Base-by-base conservation (phyloP, 1,284 basidiomycete species). In the Coniferiporia weirii region DNA sequence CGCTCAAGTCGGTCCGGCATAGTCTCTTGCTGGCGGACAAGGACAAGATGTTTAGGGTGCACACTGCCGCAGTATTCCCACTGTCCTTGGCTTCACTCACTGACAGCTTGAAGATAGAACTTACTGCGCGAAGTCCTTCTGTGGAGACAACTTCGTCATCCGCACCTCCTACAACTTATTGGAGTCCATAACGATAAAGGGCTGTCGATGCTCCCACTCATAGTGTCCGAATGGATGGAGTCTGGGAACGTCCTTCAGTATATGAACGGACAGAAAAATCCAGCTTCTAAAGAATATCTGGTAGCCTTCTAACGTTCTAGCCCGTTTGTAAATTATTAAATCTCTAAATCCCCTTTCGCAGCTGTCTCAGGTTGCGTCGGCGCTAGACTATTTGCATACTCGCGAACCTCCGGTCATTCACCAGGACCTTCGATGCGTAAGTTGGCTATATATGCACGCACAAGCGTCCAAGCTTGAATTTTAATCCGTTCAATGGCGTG, bases 201-300 rank as follows among this genome's bases (percentile, higher is more conserved):
- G 5, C 27, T 15, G 12, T 17, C 15, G 15, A 15, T 9, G 12
- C 48, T 35, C 45, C 40, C 54, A 3, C 9, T 44, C 9, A 56
- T 58, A 13, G 51, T 52, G 2, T 58, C 56, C 32, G 50, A 35
- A 6, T 58, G 56, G 56, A 58, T 58, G 51, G 36, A 58, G 40
- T 53, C 36, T 13, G 56, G 56, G 17, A 45, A 27, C 10, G 38
- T 58, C 9, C 40, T 56, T 7, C 40, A 46, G n/a, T 56, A 50
- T 36, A 44, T 56, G 12, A 46, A 56, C 17, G 35, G 9, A 4
- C 44, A 4, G 10, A 12, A 32, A 47, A 9, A 32, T 27, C 10
- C 10, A 5, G 10, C 40, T 20, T 13, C 10, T 50, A 8, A 15
- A 44, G 49, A 35, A n/a, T 13, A 50, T 27, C 20, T 48, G 9